These are phyloP conservation scores for Brassica incana DNA, from an alignment of 345 rosid genomes.

Conservation along the genomic window DNA sequence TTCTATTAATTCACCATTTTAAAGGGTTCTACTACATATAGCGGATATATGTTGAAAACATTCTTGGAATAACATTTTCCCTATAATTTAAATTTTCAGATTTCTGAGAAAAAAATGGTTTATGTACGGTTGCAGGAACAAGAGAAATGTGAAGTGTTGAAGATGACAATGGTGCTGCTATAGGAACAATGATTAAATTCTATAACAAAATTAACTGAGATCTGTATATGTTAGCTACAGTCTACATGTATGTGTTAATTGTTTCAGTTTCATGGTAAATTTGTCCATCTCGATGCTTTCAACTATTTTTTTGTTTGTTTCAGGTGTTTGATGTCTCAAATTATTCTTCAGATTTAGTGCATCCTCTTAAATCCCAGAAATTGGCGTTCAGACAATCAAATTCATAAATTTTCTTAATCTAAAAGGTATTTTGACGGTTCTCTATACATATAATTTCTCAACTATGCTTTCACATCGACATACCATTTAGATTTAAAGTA, in stretches of 20 bases:
- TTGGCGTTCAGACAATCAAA: not conserved
- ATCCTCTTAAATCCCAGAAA: not conserved
- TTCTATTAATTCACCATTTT: not conserved
- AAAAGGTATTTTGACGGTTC: not conserved
- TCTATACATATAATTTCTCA: not conserved
- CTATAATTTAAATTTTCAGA: not conserved
- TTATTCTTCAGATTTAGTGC: not conserved
- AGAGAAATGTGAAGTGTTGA: not conserved
- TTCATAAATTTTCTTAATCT: not conserved
- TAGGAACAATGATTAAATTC: not conserved
- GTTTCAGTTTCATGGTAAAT: not conserved
- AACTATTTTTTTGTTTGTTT: not conserved
- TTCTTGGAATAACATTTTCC: too few relatives aligned
- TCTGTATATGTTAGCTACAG: too few relatives aligned
- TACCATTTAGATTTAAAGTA: not conserved
- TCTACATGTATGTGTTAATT: not conserved
- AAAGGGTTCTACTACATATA: not conserved
- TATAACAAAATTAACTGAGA: not conserved
- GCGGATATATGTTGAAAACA: not conserved
- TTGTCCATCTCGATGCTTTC: not conserved
- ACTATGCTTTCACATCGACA: not conserved
- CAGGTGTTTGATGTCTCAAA: not conserved
- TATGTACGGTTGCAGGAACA: not conserved
- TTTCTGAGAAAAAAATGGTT: not conserved
- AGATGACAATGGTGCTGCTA: too few relatives aligned